Evolutionary conservation across 805 yeast genomes (phyloP).

Genomic region (Tetrapisispora arboricola): DNA sequence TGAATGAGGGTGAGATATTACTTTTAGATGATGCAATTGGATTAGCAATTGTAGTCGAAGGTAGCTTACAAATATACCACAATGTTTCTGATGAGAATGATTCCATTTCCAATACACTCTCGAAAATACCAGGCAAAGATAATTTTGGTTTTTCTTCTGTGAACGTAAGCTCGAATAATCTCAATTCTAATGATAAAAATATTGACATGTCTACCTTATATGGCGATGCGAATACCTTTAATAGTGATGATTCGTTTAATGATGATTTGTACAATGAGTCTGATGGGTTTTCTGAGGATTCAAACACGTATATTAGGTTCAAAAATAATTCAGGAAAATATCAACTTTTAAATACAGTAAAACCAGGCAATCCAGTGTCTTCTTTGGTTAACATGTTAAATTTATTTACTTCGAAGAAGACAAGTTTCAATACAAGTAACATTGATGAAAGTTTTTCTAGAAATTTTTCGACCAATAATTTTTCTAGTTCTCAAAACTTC

Average conservation of each 20-base stretch:
- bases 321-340: slow-evolving; percentile 34
- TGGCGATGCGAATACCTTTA: neutral
- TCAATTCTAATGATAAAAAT: slow-evolving; percentile 3
- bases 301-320: slow-evolving; percentile 16
- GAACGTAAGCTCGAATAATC: neutral
- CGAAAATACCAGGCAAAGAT: neutral
- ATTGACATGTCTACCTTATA: neutral
- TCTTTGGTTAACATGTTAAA: slow-evolving; percentile 73
- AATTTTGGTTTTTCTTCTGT: neutral
- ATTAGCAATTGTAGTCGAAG: slow-evolving; percentile 88
- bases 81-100: slow-evolving; percentile 21
- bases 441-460: neutral
- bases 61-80: slow-evolving; percentile 69
- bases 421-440: neutral
- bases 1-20: slow-evolving; percentile 67
- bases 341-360: slow-evolving; percentile 69
- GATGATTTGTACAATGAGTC: slow-evolving; percentile 13
- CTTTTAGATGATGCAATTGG: slow-evolving; percentile 68
- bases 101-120: neutral
- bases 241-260: neutral
- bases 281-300: slow-evolving; percentile 32
- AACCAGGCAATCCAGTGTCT: slow-evolving; percentile 75
- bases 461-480: neutral
- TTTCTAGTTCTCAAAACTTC: too few relatives aligned
- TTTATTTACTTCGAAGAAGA: slow-evolving; percentile 40